These are phyloP conservation scores for Colletotrichum zoysiae DNA, from an alignment of 2,329 filamentous ascomycete species.

Conservation along the genomic window DNA sequence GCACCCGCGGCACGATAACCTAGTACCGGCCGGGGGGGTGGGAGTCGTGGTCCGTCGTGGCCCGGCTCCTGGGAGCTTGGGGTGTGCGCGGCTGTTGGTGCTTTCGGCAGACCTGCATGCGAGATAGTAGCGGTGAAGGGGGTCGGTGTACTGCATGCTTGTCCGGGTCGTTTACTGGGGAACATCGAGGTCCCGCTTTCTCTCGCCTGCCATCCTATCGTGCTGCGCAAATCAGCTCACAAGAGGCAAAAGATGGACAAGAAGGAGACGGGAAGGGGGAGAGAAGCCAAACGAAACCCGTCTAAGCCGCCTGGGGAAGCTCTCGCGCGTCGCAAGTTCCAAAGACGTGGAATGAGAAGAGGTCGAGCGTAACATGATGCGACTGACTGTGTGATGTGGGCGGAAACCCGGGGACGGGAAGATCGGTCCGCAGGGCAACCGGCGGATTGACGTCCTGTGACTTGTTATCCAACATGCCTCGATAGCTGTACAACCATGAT, in stretches of 20 bases:
- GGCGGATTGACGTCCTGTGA: constrained; percentile 27
- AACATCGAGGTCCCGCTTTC: constrained; percentile 24
- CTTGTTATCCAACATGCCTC: constrained; percentile 18
- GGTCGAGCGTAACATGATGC: constrained; percentile 18
- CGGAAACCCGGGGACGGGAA: not conserved
- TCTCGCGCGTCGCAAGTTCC: not conserved
- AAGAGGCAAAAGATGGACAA: not conserved
- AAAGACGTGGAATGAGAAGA: not conserved
- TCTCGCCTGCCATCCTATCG: constrained; percentile 29
- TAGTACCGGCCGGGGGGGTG: constrained; percentile 32
- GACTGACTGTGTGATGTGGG: constrained; percentile 7
- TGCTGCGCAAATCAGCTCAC: not conserved
- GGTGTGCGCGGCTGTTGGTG: not conserved
- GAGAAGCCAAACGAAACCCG: not conserved
- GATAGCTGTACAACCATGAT: constrained; percentile 19
- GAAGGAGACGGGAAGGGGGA: not conserved
- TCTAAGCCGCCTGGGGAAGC: constrained; percentile 1
- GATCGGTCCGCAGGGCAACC: constrained; percentile 16
- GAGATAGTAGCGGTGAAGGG: constrained; percentile 37
- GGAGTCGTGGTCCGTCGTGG: constrained; percentile 11
- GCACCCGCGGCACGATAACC: constrained; percentile 25
- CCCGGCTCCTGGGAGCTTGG: constrained; percentile 20
- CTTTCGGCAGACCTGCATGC: constrained; percentile 32
- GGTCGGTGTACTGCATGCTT: constrained; percentile 36
- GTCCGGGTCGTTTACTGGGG: constrained; percentile 7